phyloP scores from a whole-genome alignment of 2,329 filamentous ascomycete species.

The Xylariaceae sp. region DNA sequence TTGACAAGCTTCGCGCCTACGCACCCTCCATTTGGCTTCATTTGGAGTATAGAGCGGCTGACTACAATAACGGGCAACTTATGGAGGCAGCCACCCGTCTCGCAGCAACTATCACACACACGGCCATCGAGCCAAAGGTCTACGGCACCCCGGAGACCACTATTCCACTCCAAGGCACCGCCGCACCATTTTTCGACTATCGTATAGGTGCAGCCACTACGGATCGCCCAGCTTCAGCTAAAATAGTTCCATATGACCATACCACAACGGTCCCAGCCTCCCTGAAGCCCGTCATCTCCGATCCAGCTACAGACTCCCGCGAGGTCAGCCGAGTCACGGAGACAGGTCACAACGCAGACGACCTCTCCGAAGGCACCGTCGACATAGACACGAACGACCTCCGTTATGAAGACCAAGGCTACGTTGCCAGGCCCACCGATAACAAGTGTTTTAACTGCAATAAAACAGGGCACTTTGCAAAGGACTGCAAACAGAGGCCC shows the following conservation, averaged over 20 bases:
- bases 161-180: too few species aligned
- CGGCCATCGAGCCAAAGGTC: too few species aligned
- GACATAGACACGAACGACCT: too few species aligned
- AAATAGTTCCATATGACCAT: too few species aligned
- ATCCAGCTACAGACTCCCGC: not conserved
- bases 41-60: not conserved
- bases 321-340: not conserved
- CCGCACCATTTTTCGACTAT: too few species aligned
- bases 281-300: not conserved
- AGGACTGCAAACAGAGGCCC: not conserved
- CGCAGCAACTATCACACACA: too few species aligned
- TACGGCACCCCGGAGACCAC: too few species aligned
- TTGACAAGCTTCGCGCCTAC: not conserved
- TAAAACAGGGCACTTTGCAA: not conserved
- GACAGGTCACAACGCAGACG: not conserved
- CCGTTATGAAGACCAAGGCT: not conserved
- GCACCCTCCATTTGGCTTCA: not conserved
- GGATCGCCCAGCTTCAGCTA: too few species aligned
- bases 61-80: not conserved
- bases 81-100: too few species aligned
- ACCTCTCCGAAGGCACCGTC: too few species aligned
- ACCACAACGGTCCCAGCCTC: too few species aligned
- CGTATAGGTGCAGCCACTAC: too few species aligned
- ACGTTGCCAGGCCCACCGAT: not conserved
- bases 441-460: not conserved